Base-by-base conservation (phyloP, 352 stramenopile species). In the Phytopythium boreale region DNA sequence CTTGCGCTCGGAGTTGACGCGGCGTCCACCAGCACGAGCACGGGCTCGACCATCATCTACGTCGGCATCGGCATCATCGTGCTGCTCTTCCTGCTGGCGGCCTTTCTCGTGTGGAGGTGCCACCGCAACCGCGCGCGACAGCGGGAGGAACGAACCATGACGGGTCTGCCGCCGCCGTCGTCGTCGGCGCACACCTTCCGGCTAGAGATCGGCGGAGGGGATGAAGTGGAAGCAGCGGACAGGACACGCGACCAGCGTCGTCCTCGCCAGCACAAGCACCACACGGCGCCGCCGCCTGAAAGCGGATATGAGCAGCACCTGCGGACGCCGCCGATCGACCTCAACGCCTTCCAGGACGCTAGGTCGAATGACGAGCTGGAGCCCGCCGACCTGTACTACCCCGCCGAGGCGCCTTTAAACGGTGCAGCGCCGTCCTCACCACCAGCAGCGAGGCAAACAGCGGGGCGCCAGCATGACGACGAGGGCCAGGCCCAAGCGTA, bases 1-100 rank as follows among this genome's bases (percentile, higher is more conserved):
- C 17, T 39, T 4, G 50, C 22, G 46, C n/a, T 52, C 46, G 9
- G 27, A 12, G 26, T 39, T 5, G 27, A 62, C 2, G 41, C 64
- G 43, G 51, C 65, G 22, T 50, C 62, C 49, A 66, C 74, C 10
- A 63, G 62, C 56, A 49, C 64, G 46, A 66, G 67, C 39, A 75
- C 71, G 22, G 59, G 61, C 24, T 80, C 76, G 8, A 80, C 67
- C 37, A 70, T 88, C 67, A 72, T 89, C 59, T 87, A 82, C 68
- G 76, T 88, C 56, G 78, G 85, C 44, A 69, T 88, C 26, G 76
- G 72, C 27, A 70, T 88, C 11, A 69, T 87, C 37, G 68, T 79
- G 24, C 49, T 80, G 47, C 76, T 90, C 24, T 77, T 87, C 50
- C 56, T 84, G 24, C 68, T 79, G 27, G 71, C 72, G 17, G 76